A percentile compares a stretch with the other conserved stretches of the same genome.
Conservation (phyloP, 257 asterid species). For the Penstemon newberryi region DNA sequence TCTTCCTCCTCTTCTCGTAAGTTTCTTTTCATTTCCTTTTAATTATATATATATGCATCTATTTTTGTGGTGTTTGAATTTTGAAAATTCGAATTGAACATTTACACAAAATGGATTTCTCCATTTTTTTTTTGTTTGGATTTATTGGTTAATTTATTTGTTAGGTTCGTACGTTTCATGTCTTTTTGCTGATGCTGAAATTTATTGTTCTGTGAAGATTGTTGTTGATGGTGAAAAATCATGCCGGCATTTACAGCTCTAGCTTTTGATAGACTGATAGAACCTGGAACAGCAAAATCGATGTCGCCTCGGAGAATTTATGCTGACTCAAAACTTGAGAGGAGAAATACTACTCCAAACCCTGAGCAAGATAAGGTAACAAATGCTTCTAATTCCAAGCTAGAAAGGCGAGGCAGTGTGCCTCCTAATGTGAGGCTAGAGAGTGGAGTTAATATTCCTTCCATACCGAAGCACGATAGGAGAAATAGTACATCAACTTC, state of each 20-base stretch:
- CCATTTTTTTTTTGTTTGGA: background rate
- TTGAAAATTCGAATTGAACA: no score
- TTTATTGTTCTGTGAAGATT: slow-evolving; percentile 40
- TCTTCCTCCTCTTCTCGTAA: slow-evolving; percentile 36
- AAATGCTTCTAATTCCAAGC: background rate
- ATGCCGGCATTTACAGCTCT: slow-evolving; percentile 86
- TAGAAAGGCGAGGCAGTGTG: slow-evolving; percentile 48
- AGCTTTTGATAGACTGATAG: slow-evolving; percentile 80
- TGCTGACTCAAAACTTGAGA: slow-evolving; percentile 42
- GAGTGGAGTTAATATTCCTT: slow-evolving; percentile 38
- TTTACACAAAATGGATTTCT: background rate
- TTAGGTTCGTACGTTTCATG: no score
- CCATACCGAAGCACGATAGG: slow-evolving; percentile 16
- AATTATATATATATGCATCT: background rate
- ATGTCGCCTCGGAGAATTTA: slow-evolving; percentile 37
- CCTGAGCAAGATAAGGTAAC: slow-evolving; percentile 32
- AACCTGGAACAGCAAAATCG: slow-evolving; percentile 57
- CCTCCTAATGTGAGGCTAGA: slow-evolving; percentile 47
- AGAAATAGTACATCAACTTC: slow-evolving; percentile 36
- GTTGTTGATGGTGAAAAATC: slow-evolving; percentile 49
- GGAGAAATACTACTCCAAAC: slow-evolving; percentile 46
- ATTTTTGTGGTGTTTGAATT: no score
- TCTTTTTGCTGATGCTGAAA: background rate
- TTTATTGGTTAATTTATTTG: background rate
- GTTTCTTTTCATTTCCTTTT: slow-evolving; percentile 7